phyloP scores from a whole-genome alignment of 2,329 filamentous ascomycete species.

The Monilinia fructigena region DNA sequence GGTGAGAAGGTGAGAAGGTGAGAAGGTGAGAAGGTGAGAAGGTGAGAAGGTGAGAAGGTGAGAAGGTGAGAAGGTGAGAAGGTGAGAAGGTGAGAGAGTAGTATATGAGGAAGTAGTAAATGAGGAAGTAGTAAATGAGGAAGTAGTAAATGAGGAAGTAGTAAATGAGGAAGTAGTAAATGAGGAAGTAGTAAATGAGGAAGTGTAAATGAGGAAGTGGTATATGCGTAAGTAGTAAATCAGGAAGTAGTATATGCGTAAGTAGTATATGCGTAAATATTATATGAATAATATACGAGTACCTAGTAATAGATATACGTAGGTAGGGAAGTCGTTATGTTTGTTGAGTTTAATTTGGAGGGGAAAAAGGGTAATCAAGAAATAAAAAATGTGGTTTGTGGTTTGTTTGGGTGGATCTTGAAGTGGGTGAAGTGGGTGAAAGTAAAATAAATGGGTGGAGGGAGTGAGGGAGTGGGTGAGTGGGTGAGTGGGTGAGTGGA shows the following conservation, averaged over 20 bases:
- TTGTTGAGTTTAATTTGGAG: background rate
- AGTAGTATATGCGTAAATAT: no score
- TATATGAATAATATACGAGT: no score
- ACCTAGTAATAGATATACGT: no score
- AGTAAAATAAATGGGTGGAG: background rate
- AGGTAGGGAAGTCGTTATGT: no score
- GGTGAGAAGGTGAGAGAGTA: background rate
- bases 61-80: background rate
- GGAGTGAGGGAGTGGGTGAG: background rate
- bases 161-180: no score
- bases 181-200: no score
- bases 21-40: background rate
- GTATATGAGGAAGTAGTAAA: no score
- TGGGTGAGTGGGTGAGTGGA: background rate
- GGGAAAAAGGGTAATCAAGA: conserved; percentile 10
- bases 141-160: no score
- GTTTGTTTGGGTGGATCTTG: background rate
- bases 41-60: background rate
- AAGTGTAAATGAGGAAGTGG: no score
- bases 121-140: no score
- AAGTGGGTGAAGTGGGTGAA: background rate
- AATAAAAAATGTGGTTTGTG: conserved; percentile 6
- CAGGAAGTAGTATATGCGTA: no score
- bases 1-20: background rate
- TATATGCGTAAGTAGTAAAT: no score